Percentiles rank a stretch among this genome's conserved stretches.
Evolutionary conservation across 208 protist species (phyloP).

Genomic region (Acanthamoeba sp.): DNA sequence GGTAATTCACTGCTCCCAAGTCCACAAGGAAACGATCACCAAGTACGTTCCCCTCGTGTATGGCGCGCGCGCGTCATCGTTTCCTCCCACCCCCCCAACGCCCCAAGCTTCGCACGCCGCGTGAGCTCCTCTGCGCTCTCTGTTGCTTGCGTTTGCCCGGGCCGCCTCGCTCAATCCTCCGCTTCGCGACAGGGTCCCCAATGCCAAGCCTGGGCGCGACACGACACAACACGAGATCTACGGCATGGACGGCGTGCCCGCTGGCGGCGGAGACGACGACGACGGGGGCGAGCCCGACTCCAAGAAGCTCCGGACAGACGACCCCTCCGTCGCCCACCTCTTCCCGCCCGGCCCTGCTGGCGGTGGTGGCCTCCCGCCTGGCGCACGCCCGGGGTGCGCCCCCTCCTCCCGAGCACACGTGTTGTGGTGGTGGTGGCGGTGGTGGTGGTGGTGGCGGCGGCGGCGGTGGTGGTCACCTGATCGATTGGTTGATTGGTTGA

Average conservation of each 20-base stretch:
- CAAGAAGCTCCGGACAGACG: background rate
- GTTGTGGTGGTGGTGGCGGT: no score
- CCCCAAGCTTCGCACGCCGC: background rate
- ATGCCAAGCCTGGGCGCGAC: conserved; percentile 84
- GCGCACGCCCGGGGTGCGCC: no score
- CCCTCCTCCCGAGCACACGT: no score
- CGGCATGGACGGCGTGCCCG: conserved; percentile 86
- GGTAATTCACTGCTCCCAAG: conserved; percentile 80
- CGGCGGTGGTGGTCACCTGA: no score
- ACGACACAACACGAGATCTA: conserved; percentile 82
- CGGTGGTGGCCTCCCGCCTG: background rate
- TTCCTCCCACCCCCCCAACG: background rate
- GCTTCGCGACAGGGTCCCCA: conserved; percentile 77
- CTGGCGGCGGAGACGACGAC: conserved; percentile 27
- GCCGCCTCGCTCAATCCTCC: background rate
- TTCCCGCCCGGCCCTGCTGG: background rate
- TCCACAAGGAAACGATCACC: conserved; percentile 81
- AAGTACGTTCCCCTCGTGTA: background rate
- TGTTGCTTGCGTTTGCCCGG: background rate
- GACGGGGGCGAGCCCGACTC: conserved; percentile 13
- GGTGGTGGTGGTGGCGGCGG: no score
- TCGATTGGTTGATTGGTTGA: no score
- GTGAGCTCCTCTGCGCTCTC: background rate
- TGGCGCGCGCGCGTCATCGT: background rate
- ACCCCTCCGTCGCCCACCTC: background rate